phyloP scores from a whole-genome alignment of 2,329 filamentous ascomycete genomes.

The Zarea fungicola region DNA sequence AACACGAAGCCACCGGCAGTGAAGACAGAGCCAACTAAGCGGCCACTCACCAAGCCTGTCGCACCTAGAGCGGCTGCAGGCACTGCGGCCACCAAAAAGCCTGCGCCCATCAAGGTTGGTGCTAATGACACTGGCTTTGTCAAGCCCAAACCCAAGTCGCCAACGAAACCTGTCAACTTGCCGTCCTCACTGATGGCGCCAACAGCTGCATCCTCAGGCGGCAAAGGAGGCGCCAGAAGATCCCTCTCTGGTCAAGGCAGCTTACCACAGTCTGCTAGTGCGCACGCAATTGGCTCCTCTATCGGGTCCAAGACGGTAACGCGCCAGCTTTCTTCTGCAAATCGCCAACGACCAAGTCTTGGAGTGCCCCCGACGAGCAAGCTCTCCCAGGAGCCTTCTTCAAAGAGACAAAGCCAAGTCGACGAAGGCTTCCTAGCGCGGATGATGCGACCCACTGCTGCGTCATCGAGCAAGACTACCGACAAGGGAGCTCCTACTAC shows the following conservation, averaged over 20 bases:
- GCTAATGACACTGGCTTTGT: conserved; percentile 38
- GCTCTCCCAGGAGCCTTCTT: conserved; percentile 33
- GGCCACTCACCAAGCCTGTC: conserved; percentile 22
- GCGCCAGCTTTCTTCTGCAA: conserved; percentile 41
- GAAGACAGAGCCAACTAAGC: conserved; percentile 21
- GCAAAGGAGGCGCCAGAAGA: conserved; percentile 41
- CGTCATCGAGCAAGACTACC: conserved; percentile 61
- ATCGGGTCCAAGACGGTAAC: conserved; percentile 30
- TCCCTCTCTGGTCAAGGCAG: conserved; percentile 25
- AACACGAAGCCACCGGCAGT: conserved; percentile 18
- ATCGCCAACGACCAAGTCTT: conserved; percentile 46
- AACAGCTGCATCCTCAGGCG: conserved; percentile 64
- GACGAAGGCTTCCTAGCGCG: conserved; percentile 72
- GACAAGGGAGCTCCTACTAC: conserved; percentile 51
- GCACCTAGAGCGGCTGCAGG: conserved; percentile 25
- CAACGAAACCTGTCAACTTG: conserved; percentile 62
- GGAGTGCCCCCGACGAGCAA: conserved; percentile 54
- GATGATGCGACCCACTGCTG: conserved; percentile 73
- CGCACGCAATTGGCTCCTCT: conserved; percentile 32
- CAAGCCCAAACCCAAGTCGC: conserved; percentile 61
- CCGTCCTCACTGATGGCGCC: conserved; percentile 64
- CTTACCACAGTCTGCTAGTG: conserved; percentile 27
- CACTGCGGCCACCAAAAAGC: conserved; percentile 37
- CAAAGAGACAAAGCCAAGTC: conserved; percentile 50
- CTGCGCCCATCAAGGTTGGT: conserved; percentile 36